Percentiles rank a stretch among this genome's conserved stretches.
phyloP scores from a whole-genome alignment of 2,329 filamentous ascomycete species.

The Cladosporium sp. region DNA sequence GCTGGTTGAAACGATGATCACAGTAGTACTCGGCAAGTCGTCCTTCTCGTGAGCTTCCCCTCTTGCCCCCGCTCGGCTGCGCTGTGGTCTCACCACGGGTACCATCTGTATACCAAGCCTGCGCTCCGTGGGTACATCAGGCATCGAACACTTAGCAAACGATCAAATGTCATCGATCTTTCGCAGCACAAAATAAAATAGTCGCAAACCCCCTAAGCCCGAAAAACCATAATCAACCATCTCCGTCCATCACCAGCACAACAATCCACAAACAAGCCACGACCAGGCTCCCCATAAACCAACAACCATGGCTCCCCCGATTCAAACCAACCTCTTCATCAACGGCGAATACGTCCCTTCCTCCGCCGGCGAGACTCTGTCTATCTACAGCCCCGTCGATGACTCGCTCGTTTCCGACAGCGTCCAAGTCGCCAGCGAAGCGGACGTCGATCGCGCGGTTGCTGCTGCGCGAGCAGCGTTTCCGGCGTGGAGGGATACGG shows the following conservation, averaged over 20 bases:
- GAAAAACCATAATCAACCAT: background rate
- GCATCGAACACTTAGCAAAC: background rate
- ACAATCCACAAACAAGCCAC: no score
- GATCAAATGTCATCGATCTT: background rate
- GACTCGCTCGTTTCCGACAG: slow-evolving; percentile 53
- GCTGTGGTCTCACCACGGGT: background rate
- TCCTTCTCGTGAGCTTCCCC: slow-evolving; percentile 3
- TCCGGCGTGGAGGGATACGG: slow-evolving; percentile 65
- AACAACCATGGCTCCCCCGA: slow-evolving; percentile 29
- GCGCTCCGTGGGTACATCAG: background rate
- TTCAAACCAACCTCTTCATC: slow-evolving; percentile 45
- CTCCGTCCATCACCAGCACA: background rate
- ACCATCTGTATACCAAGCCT: background rate
- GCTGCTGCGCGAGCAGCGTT: slow-evolving; percentile 66
- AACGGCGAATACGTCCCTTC: slow-evolving; percentile 33
- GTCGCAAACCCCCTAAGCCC: background rate
- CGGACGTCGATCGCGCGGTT: slow-evolving; percentile 59
- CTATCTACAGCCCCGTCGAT: slow-evolving; percentile 54
- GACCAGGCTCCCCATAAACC: background rate
- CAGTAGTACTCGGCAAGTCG: background rate
- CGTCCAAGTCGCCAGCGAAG: slow-evolving; percentile 53
- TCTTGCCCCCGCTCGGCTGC: slow-evolving; percentile 1
- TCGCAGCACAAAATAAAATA: background rate
- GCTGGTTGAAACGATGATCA: background rate
- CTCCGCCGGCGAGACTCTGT: slow-evolving; percentile 47